Evolutionary conservation across 2,329 filamentous ascomycete species (phyloP).

Genomic region (Diaporthe caulivora): DNA sequence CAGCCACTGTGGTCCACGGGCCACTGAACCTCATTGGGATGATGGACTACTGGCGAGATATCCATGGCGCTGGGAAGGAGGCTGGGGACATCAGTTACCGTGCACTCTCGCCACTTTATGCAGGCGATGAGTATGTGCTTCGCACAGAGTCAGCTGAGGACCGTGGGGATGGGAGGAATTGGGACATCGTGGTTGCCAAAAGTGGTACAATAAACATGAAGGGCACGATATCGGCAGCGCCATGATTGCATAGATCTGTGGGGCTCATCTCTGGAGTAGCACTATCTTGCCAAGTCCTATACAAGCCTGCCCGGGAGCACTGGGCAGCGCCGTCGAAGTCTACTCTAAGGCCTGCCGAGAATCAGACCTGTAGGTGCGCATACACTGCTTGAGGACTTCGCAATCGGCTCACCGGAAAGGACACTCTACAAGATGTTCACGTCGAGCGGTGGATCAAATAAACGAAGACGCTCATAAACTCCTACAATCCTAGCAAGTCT

Average conservation of each 20-base stretch:
- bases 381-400: background rate
- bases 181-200: constrained; percentile 63
- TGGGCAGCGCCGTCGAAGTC: background rate
- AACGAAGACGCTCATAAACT: constrained; percentile 26
- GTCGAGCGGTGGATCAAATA: background rate
- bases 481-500: constrained; percentile 31
- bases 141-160: constrained; percentile 61
- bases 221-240: constrained; percentile 45
- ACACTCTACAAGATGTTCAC: background rate
- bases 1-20: constrained; percentile 81
- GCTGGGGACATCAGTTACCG: constrained; percentile 70
- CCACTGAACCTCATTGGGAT: constrained; percentile 82
- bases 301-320: background rate
- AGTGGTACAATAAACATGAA: constrained; percentile 52
- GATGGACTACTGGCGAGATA: constrained; percentile 74
- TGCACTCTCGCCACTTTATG: constrained; percentile 78
- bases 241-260: background rate
- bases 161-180: constrained; percentile 49
- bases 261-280: background rate
- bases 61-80: constrained; percentile 51
- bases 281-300: too few species aligned
- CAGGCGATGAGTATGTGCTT: constrained; percentile 73
- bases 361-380: background rate
- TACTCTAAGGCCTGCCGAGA: background rate
- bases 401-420: background rate